Percentiles rank a stretch among this genome's conserved stretches.
Conservation (phyloP, 768 basidiomycete genomes). For the Russula virescens region DNA sequence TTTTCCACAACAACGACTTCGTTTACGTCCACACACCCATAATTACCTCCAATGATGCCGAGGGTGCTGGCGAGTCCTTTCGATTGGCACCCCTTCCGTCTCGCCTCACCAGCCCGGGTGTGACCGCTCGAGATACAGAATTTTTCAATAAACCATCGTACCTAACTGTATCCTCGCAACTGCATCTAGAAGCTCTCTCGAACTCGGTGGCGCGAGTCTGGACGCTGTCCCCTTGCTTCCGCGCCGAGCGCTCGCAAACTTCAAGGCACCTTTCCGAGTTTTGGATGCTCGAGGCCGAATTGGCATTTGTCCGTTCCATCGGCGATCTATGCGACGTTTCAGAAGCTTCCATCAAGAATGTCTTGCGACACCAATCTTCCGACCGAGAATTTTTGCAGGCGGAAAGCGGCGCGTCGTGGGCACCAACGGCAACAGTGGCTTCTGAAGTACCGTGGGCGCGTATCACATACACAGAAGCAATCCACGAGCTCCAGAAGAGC, state of each 20-base stretch:
- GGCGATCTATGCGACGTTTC: conserved; percentile 49
- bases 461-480: conserved; percentile 74
- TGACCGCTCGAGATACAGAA: conserved; percentile 33
- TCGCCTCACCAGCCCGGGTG: conserved; percentile 15
- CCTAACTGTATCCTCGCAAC: conserved; percentile 92
- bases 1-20: conserved; percentile 82
- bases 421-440: conserved; percentile 35
- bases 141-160: conserved; percentile 76
- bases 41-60: conserved; percentile 87
- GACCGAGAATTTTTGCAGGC: conserved; percentile 38
- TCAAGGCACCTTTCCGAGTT: conserved; percentile 94
- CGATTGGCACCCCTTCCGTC: conserved; percentile 44
- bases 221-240: conserved; percentile 90
- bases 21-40: conserved; percentile 78
- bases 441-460: conserved; percentile 50
- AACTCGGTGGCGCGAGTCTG: conserved; percentile 77
- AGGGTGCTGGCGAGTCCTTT: conserved; percentile 94
- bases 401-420: conserved; percentile 33
- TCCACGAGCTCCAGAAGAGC: conserved; percentile 46
- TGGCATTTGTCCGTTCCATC: conserved; percentile 52
- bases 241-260: conserved; percentile 86
- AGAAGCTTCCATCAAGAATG: conserved; percentile 47
- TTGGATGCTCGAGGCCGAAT: conserved; percentile 99
- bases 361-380: conserved; percentile 31
- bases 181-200: conserved; percentile 88